phyloP scores from a whole-genome alignment of 306 rosid genomes.

The Quercus parvula region DNA sequence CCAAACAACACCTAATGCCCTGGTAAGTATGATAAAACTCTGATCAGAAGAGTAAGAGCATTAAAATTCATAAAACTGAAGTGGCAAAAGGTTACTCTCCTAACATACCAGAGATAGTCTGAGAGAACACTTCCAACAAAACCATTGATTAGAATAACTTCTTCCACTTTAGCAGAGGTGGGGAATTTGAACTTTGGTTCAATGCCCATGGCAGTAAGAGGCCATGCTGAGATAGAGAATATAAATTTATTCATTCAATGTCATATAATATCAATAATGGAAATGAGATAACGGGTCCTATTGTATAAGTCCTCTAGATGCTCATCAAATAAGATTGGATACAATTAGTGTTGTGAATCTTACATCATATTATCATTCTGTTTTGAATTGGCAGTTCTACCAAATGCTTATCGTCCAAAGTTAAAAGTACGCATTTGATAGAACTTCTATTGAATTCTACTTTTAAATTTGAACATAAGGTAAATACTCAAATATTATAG shows the following conservation, averaged over 20 bases:
- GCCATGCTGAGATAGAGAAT: conserved; percentile 21
- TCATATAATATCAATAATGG: background rate
- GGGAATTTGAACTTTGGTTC: conserved; percentile 32
- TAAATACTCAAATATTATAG: too few relatives aligned
- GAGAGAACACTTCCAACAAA: conserved; percentile 35
- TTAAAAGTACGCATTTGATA: background rate
- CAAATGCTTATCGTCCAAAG: background rate
- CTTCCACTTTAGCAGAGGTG: conserved; percentile 18
- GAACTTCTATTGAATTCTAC: background rate
- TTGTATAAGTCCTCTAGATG: background rate
- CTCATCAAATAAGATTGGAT: background rate
- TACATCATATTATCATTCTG: background rate
- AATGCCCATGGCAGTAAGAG: conserved; percentile 26
- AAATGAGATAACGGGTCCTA: background rate
- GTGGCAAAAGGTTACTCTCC: background rate
- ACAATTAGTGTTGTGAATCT: background rate
- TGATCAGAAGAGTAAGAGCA: background rate
- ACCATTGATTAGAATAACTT: conserved; percentile 22
- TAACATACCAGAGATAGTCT: conserved; percentile 29
- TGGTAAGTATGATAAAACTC: background rate
- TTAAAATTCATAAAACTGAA: background rate
- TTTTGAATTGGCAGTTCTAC: background rate
- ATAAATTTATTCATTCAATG: too few relatives aligned
- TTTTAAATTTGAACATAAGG: background rate
- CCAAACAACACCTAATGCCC: conserved; percentile 37